Evolutionary conservation across 192 early-diverging fungal species (phyloP).

Genomic region (Obelidium mucronatum): DNA sequence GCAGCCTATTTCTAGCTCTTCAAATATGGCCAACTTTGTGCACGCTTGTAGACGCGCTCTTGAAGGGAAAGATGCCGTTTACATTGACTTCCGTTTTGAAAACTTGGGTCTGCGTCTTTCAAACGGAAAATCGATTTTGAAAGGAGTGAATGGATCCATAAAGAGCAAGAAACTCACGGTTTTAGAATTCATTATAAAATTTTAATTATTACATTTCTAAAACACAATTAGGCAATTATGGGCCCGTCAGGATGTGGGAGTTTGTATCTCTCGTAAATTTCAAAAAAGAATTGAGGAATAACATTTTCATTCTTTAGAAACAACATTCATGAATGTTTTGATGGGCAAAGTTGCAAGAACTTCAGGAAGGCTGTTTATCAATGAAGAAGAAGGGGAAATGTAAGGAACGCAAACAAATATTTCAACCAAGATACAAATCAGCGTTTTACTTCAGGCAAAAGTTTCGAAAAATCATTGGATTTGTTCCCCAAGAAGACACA

Average conservation of each 20-base stretch:
- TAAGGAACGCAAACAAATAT: background rate
- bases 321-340: slow-evolving; percentile 22
- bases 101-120: slow-evolving; percentile 48
- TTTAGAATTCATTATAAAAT: background rate
- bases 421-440: background rate
- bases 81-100: slow-evolving; percentile 65
- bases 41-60: background rate
- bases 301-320: background rate
- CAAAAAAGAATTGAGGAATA: no score
- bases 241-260: slow-evolving; percentile 52
- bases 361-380: slow-evolving; percentile 12
- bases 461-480: slow-evolving; percentile 51
- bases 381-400: slow-evolving; percentile 7
- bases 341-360: slow-evolving; percentile 21
- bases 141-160: slow-evolving; percentile 19
- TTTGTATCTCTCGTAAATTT: no score
- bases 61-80: slow-evolving; percentile 14
- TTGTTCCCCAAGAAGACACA: slow-evolving; percentile 52
- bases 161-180: slow-evolving; percentile 22
- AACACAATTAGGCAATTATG: slow-evolving; percentile 62
- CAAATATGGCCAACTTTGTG: background rate
- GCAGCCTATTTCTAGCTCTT: background rate
- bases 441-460: slow-evolving; percentile 10
- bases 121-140: slow-evolving; percentile 37
- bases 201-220: background rate